Percentiles rank a stretch among this genome's conserved stretches.
phyloP scores from a whole-genome alignment of 192 early-diverging fungal species.

The Chytriomyces sp. region DNA sequence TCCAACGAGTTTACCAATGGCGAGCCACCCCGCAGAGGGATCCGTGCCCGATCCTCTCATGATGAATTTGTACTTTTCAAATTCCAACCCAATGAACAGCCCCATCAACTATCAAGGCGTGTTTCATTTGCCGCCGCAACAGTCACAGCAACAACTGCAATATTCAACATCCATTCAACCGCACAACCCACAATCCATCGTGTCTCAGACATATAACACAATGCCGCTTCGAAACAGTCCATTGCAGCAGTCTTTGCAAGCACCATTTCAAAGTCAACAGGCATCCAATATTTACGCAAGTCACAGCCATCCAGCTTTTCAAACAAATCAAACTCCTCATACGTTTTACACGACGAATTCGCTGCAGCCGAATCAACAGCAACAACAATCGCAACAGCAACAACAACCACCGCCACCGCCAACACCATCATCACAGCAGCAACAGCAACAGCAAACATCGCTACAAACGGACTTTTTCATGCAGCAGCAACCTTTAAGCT shows the following conservation, averaged over 20 bases:
- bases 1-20: no score
- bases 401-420: not conserved
- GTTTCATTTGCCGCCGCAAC: not conserved
- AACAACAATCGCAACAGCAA: conserved; percentile 1
- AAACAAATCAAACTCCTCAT: no score
- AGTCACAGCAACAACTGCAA: not conserved
- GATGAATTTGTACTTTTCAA: not conserved
- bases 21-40: no score
- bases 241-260: no score
- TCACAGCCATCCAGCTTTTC: no score
- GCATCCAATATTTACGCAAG: no score
- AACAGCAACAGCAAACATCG: not conserved
- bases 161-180: not conserved
- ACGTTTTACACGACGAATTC: not conserved
- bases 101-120: not conserved
- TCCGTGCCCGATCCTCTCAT: not conserved
- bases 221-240: no score
- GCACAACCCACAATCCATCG: no score
- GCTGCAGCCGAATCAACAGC: not conserved
- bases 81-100: not conserved
- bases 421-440: not conserved
- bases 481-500: not conserved
- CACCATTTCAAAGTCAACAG: no score
- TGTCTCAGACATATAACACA: no score
- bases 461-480: not conserved